phyloP scores from a whole-genome alignment of 176 grass and related monocot genomes.

The Tillandsia fasciculata region DNA sequence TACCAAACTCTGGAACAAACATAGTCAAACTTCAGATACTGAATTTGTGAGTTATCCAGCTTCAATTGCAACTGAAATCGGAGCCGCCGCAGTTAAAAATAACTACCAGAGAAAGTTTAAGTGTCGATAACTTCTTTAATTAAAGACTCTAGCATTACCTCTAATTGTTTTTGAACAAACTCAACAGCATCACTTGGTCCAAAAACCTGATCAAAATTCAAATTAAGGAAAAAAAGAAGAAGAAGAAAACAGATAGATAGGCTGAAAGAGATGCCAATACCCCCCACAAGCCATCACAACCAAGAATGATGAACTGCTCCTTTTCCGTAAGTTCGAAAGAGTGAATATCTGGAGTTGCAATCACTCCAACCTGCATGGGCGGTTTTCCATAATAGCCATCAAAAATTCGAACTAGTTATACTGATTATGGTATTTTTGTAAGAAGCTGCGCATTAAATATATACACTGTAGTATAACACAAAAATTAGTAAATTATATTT shows the following conservation, averaged over 20 bases:
- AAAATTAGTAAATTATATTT: too few relatives aligned
- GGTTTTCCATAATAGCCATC: background rate
- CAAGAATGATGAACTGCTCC: slow-evolving; percentile 75
- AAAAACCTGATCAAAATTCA: slow-evolving; percentile 50
- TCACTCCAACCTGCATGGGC: slow-evolving; percentile 60
- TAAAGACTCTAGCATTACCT: slow-evolving; percentile 30
- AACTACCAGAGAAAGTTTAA: background rate
- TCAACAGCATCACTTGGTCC: slow-evolving; percentile 87
- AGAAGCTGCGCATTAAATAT: too few relatives aligned
- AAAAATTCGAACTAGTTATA: background rate
- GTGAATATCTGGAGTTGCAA: slow-evolving; percentile 78
- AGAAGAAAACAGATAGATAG: background rate
- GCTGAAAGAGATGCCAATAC: slow-evolving; percentile 38
- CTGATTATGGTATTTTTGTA: background rate
- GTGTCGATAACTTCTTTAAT: background rate
- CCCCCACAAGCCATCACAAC: slow-evolving; percentile 93
- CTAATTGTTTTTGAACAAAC: slow-evolving; percentile 78
- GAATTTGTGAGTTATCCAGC: too few relatives aligned
- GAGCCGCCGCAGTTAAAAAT: background rate
- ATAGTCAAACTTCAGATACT: too few relatives aligned
- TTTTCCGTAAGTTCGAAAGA: slow-evolving; percentile 81
- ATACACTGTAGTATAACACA: too few relatives aligned
- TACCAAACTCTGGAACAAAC: too few relatives aligned
- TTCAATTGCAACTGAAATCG: too few relatives aligned
- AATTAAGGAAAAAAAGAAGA: background rate